Evolutionary conservation across 495 filamentous ascomycete genomes (phyloP).

Genomic region (Thermothielavioides terrestris): DNA sequence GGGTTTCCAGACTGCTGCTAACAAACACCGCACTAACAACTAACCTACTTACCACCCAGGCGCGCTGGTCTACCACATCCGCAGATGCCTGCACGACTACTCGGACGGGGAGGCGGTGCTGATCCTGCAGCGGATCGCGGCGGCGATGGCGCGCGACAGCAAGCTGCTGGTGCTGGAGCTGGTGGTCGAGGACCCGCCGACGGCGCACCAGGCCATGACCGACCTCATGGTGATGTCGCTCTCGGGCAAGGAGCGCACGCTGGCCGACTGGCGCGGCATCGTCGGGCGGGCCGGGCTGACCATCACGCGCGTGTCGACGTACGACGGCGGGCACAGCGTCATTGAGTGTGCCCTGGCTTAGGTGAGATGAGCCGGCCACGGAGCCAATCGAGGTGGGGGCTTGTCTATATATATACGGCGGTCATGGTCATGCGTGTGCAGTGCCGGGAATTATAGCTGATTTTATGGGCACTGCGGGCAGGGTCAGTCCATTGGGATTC

Average conservation of each 20-base stretch:
- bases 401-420: too few relatives aligned
- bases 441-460: too few relatives aligned
- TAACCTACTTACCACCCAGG: neutral
- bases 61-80: constrained; percentile 1
- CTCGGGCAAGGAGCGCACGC: neutral
- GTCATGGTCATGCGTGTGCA: too few relatives aligned
- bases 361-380: too few relatives aligned
- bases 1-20: too few relatives aligned
- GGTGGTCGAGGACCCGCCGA: neutral
- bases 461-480: too few relatives aligned
- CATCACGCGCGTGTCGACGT: neutral
- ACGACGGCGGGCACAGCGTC: neutral
- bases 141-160: neutral
- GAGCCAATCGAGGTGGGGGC: too few relatives aligned
- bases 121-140: neutral
- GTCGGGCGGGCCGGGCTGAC: neutral
- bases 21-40: too few relatives aligned
- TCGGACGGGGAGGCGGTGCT: neutral
- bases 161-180: neutral
- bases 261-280: neutral
- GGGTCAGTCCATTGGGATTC: too few relatives aligned
- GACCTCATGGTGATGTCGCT: neutral
- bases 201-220: neutral
- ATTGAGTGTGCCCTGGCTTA: constrained; percentile 1
- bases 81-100: neutral